Conservation (phyloP, 768 basidiomycete genomes). For the Xerocomus brunneocitrinus region DNA sequence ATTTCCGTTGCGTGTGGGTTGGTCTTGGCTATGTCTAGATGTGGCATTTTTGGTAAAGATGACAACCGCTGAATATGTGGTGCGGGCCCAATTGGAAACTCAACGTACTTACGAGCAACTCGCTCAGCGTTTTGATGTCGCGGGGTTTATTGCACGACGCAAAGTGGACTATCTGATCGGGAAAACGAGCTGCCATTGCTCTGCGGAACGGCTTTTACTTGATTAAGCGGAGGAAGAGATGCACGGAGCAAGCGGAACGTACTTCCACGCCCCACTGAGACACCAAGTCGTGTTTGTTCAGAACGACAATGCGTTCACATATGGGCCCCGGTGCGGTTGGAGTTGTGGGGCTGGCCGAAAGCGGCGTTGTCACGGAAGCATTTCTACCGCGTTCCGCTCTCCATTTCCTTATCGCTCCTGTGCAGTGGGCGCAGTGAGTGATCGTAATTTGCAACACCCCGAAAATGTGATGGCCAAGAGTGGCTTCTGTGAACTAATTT, state of each 20-base stretch:
- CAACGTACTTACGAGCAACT: constrained; percentile 70
- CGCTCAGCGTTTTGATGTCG: constrained; percentile 61
- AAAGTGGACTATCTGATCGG: constrained; percentile 64
- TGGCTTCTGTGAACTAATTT: constrained; percentile 10
- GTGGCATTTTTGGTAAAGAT: neutral
- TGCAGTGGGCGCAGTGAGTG: constrained; percentile 17
- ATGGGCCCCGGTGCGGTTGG: constrained; percentile 26
- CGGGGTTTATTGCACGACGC: constrained; percentile 65
- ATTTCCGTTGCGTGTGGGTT: constrained; percentile 70
- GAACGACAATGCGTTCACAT: constrained; percentile 84
- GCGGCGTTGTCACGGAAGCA: constrained; percentile 36
- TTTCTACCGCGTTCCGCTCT: constrained; percentile 61
- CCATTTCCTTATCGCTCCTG: constrained; percentile 68
- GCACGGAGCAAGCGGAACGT: constrained; percentile 9
- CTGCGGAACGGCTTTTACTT: constrained; percentile 60
- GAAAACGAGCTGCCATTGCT: constrained; percentile 68
- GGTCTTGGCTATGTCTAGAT: constrained; percentile 61
- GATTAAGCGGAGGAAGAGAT: constrained; percentile 9
- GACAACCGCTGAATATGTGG: constrained; percentile 1
- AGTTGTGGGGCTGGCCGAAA: constrained; percentile 23
- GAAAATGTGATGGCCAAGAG: constrained; percentile 8
- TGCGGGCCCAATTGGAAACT: neutral
- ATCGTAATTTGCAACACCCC: constrained; percentile 1
- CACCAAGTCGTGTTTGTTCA: constrained; percentile 92
- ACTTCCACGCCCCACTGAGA: constrained; percentile 87